Base-by-base conservation (phyloP, 2,329 filamentous ascomycete genomes). In the Rhynchosporium agropyri region DNA sequence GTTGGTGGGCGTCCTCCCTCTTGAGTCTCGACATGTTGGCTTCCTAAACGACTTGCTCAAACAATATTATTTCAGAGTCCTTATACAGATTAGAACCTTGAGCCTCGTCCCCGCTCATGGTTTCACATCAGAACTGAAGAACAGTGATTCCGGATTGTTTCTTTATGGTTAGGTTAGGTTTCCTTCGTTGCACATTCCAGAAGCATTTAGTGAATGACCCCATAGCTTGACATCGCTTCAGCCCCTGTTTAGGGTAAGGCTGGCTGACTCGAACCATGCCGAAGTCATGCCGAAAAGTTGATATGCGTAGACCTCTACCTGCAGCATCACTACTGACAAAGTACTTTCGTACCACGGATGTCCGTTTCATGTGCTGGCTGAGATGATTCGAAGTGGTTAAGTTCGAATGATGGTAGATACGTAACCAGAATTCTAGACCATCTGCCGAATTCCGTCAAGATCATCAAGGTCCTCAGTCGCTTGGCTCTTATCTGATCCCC, bases 121-220 rank as follows among this genome's bases (percentile, higher is more conserved):
- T 6, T 6, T 36, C 9, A 10, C 3, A 59, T 59, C 57, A 59
- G 50, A 59, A 59, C 51, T n/a, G 20, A 29, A 59, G 36, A 50
- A 51, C 33, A 36, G 57, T 50, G 57, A 59, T 46, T 51, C 43
- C 42, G 33, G 15, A 13, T 33, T 38, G 26, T n/a, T n/a, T 31
- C 48, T 31, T 42, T 43, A 31, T 13, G 31, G 36, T 31, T 13
- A 45, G 43, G 42, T 29, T 15, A 40, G 33, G 12, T 29, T 6
- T n/a, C 13, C 57, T 59, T 59, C 57, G 57, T 51, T 42, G 46
- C 33, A 20, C 6, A 33, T 59, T 59, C 57, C 49, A 50, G 46
- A 59, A 59, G 57, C 51, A 42, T 54, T 54, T 29, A 42, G 31
- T 15, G 36, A 42, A 3, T 4, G n/a, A 33, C 36, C 28, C 51